Evolutionary conservation across 2,329 filamentous ascomycete species (phyloP), one percentile per base, ranked within the genome.

Genomic region (Cladosporium colombiae): DNA sequence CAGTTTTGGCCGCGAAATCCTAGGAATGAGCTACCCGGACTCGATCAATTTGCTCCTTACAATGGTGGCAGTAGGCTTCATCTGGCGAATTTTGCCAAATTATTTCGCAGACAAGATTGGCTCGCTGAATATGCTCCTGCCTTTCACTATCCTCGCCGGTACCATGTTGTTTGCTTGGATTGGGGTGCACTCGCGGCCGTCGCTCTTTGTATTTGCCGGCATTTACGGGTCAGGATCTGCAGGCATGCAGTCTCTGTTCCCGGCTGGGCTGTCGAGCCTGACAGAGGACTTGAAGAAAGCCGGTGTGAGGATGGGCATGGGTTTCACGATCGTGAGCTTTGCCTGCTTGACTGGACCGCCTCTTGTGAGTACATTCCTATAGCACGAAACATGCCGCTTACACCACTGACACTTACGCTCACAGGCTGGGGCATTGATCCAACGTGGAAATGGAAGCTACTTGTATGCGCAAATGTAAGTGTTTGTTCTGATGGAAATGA

Each of bases 141-240:
- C 85, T 0, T 81, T 82, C 59, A 79, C 78, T 2, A 73, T 82
- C 13, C 66, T 81, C 4, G 78, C 84, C 3, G 79, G 80, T 1
- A 73, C 83, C 16, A 76, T 86, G 66, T 75, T 86, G 37, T 87
- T 83, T 69, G 81, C 80, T 62, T 90, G 88, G 88, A 81, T 82
- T 1, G 82, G 80, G 0, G 84, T 89, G 1, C 67, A 74, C 10
- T 75, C 72, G 3, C 64, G 72, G 11, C 68, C 71, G 23, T 76
- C 77, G 0, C 67, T 84, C 0, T 82, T 80, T 65, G 77, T 74
- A 0, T 84, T 82, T 69, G 78, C 80, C 0, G 76, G 80, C 1
- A 70, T 81, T 11, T 82, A 82, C 63, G 82, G 82, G 0, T 75
- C 81, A 53, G 78, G 80, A 6, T 76, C 76, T 1, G 80, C 79